Conservation (phyloP, 257 asterid genomes). For the Solanum microdontum region DNA sequence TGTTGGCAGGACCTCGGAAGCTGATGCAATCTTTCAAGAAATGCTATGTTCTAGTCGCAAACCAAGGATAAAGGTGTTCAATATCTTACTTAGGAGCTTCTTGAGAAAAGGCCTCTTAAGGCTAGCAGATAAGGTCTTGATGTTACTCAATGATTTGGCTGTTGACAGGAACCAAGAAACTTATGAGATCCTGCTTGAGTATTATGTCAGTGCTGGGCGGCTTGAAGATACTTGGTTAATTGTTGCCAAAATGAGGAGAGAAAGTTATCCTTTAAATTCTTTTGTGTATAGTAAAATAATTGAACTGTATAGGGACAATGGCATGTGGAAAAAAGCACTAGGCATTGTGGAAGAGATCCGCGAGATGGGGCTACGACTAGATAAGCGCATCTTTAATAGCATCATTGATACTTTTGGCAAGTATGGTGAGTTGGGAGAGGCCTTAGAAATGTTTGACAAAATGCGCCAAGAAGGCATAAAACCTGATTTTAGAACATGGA, state of each 20-base stretch:
- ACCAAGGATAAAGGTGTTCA: constrained; percentile 43
- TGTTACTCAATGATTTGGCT: constrained; percentile 31
- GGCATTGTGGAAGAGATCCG: constrained; percentile 53
- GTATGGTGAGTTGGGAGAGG: constrained; percentile 70
- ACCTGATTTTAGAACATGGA: constrained; percentile 80
- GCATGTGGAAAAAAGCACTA: constrained; percentile 94
- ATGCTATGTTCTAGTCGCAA: constrained; percentile 45
- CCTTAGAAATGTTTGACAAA: constrained; percentile 45
- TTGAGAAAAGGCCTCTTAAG: constrained; percentile 66
- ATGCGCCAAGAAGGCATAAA: constrained; percentile 53
- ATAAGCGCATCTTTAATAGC: constrained; percentile 58
- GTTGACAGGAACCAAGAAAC: constrained; percentile 48
- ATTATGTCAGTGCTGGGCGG: constrained; percentile 55
- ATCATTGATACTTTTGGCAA: constrained; percentile 76
- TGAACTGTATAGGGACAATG: constrained; percentile 70
- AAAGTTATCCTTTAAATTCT: constrained; percentile 47
- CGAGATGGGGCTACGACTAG: constrained; percentile 50
- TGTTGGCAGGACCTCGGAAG: constrained; percentile 74
- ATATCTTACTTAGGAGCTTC: constrained; percentile 49
- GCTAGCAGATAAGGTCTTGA: constrained; percentile 38
- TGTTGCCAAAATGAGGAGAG: constrained; percentile 62
- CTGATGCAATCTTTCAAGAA: constrained; percentile 72
- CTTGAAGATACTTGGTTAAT: constrained; percentile 67
- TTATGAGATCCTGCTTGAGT: constrained; percentile 59
- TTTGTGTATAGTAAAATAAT: constrained; percentile 74